Evolutionary conservation across 371 early-diverging fungal genomes (phyloP), one percentile per base, ranked within the genome.

Genomic region (Apophysomyces sp.): DNA sequence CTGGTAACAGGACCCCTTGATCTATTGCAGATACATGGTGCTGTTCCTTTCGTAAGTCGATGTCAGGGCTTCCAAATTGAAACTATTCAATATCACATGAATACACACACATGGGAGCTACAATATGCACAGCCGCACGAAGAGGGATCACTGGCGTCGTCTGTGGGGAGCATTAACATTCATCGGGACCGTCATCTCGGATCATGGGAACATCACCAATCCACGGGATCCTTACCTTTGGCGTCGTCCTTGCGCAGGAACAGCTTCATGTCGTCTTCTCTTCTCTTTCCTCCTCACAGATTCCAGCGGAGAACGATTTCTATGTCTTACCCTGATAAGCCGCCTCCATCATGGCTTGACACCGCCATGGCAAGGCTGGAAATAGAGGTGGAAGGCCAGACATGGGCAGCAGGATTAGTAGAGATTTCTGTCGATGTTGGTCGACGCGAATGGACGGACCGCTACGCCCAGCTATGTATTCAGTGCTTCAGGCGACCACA

Each of bases 391-490:
- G 58, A 60, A 13, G 32, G 54, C 29, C 18, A 58, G 24, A 58
- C 60, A 26, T 69, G 65, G 65, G 44, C 61, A 3, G 24, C 13
- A 0, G 29, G 40, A 15, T 31, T 32, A n/a, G 36, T 71, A 3
- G 61, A 66, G 40, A 9, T 65, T 18, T 27, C 39, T 8, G 56
- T 65, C 13, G 21, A 61, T 11, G 49, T 41, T 12, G 1, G 21
- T 39, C 28, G 12, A 37, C 58, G 16, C 31, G 27, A 37, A 36
- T 63, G 37, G 68, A 58, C 66, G 3, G 62, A 78, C 21, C 67
- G 57, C 24, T 78, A 71, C 58, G 69, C 71, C 21, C 73, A 78
- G 24, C 55, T 69, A 12, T 78, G 73, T 44, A 55, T 78, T 8
- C 71, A 66, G 5, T 78, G 69, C 39, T 69, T 62, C 52, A 40